phyloP scores from a whole-genome alignment of 331 rosid genomes.

The Malus hybrid region DNA sequence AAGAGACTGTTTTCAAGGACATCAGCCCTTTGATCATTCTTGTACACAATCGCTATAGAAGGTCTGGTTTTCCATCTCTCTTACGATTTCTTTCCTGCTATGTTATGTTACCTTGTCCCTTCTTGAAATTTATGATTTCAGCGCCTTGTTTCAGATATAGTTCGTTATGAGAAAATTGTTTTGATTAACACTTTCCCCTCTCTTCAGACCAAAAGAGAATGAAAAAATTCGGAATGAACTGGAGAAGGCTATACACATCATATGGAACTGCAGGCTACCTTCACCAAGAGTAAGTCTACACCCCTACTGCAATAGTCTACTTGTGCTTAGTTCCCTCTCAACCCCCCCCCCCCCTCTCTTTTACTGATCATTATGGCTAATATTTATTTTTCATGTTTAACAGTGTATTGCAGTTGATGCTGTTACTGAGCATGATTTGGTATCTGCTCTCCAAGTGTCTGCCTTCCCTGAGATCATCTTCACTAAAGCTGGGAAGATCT shows the following conservation, averaged over 20 bases:
- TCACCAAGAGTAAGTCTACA: constrained; percentile 76
- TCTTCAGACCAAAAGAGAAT: constrained; percentile 75
- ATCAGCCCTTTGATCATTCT: constrained; percentile 77
- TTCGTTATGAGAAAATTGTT: neutral
- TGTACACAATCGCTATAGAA: constrained; percentile 72
- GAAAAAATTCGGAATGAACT: constrained; percentile 54
- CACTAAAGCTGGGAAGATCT: constrained; percentile 77
- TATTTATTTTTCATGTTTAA: neutral
- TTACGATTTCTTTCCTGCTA: neutral
- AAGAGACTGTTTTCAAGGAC: constrained; percentile 82
- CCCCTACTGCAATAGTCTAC: neutral
- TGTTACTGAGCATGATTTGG: constrained; percentile 66
- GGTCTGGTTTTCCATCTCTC: constrained; percentile 33
- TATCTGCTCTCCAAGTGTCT: constrained; percentile 61
- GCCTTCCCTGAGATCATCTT: constrained; percentile 67
- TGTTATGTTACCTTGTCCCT: neutral
- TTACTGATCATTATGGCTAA: neutral
- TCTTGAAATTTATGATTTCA: neutral
- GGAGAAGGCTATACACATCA: constrained; percentile 73
- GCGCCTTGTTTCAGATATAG: neutral
- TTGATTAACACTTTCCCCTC: neutral
- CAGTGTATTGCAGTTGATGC: constrained; percentile 92
- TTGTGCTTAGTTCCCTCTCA: neutral
- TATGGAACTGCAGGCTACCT: constrained; percentile 90
- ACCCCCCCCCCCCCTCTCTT: neutral